These are phyloP conservation scores for Torulaspora indica DNA, from an alignment of 805 yeast species.

Conservation along the genomic window DNA sequence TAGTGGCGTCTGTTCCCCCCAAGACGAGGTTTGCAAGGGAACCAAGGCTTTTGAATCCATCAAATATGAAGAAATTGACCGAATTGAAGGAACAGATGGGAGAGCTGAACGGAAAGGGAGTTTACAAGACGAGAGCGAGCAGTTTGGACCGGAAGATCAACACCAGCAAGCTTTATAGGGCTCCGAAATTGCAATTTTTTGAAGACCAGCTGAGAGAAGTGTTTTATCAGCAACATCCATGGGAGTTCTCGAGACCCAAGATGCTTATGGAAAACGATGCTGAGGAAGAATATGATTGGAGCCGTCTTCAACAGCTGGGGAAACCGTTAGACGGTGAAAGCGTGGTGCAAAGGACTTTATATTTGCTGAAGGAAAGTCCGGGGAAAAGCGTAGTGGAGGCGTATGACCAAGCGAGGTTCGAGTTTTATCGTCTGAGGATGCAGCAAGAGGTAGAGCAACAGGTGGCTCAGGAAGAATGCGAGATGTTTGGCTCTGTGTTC, in stretches of 20 bases:
- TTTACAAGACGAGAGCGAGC: conserved; percentile 36
- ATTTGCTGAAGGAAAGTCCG: conserved; percentile 41
- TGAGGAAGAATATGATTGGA: conserved; percentile 70
- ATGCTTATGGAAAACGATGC: conserved; percentile 72
- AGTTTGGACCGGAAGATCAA: conserved; percentile 19
- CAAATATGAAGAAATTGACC: conserved; percentile 19
- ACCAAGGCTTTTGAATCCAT: conserved; percentile 29
- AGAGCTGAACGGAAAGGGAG: conserved; percentile 16
- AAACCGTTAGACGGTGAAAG: conserved; percentile 86
- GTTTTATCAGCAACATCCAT: conserved; percentile 91
- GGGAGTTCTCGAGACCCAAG: conserved; percentile 94
- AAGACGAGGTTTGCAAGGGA: conserved; percentile 45
- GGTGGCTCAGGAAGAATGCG: conserved; percentile 75
- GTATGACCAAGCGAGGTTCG: conserved; percentile 80
- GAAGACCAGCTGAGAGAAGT: conserved; percentile 77
- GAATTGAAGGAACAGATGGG: conserved; percentile 18
- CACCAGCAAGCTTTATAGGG: conserved; percentile 22
- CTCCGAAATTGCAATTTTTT: conserved; percentile 34
- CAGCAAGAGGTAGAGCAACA: conserved; percentile 70
- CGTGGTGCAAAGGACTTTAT: conserved; percentile 70
- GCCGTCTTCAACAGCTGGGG: conserved; percentile 61
- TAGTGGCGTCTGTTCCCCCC: conserved; percentile 81
- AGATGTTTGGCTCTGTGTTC: conserved; percentile 78
- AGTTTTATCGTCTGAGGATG: conserved; percentile 82
- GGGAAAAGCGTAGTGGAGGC: conserved; percentile 49